Conservation (phyloP, 768 basidiomycete genomes). For the Asterophora parasitica region DNA sequence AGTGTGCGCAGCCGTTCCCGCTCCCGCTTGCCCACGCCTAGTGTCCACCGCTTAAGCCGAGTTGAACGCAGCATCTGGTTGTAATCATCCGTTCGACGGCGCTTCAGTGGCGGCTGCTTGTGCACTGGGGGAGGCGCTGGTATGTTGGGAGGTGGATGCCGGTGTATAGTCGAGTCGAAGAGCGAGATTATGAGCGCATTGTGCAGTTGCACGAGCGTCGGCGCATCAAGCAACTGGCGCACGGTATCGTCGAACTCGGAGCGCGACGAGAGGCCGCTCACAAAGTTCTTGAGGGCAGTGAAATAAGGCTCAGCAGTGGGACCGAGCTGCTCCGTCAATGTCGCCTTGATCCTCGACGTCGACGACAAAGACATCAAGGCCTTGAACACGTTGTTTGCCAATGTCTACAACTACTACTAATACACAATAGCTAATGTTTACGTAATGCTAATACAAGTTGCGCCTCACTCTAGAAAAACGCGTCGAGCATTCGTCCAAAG, state of each 20-base stretch:
- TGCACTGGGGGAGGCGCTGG: constrained; percentile 32
- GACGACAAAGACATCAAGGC: constrained; percentile 66
- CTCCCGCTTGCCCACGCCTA: constrained; percentile 69
- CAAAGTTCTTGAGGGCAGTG: constrained; percentile 56
- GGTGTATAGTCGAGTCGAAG: constrained; percentile 61
- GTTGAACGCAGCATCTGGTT: constrained; percentile 53
- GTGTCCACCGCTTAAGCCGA: constrained; percentile 69
- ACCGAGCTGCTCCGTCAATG: constrained; percentile 60
- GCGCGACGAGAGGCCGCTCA: constrained; percentile 64
- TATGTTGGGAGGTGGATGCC: constrained; percentile 16
- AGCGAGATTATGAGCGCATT: constrained; percentile 81
- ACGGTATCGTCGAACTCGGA: constrained; percentile 72
- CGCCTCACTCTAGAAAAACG: constrained; percentile 15
- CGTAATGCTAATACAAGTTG: neutral
- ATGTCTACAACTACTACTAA: neutral
- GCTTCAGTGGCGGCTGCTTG: constrained; percentile 63
- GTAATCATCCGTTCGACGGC: constrained; percentile 54
- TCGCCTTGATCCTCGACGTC: constrained; percentile 66
- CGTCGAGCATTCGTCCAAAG: constrained; percentile 22
- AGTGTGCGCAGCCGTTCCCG: constrained; percentile 62
- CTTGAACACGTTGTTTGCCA: constrained; percentile 9
- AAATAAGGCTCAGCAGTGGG: constrained; percentile 59
- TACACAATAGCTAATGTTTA: constrained; percentile 7
- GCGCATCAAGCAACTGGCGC: constrained; percentile 55
- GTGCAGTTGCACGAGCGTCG: constrained; percentile 70